Percentiles rank a stretch among this genome's conserved stretches.
Conservation (phyloP, 176 grass and related monocot genomes). For the Cenchrus fungigraminus region DNA sequence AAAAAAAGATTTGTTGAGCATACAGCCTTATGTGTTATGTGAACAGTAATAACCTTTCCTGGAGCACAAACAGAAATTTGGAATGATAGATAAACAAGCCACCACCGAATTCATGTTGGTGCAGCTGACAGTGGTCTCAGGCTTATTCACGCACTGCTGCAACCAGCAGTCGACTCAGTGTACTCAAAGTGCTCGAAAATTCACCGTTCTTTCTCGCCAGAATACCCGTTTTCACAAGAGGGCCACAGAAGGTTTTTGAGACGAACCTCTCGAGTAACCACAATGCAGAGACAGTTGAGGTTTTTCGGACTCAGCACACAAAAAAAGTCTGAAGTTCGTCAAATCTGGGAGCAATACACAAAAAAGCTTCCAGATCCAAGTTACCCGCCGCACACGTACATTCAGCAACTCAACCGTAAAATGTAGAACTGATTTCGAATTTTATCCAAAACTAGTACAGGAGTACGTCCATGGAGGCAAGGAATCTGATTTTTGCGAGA, state of each 20-base stretch:
- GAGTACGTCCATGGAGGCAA: neutral
- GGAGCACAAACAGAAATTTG: neutral
- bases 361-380: neutral
- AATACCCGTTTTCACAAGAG: neutral
- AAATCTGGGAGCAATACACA: neutral
- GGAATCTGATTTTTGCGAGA: constrained; percentile 16
- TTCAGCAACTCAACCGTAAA: no score
- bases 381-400: neutral
- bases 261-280: neutral
- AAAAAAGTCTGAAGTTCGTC: neutral
- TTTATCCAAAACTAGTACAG: neutral
- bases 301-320: neutral
- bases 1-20: no score
- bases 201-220: neutral
- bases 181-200: neutral
- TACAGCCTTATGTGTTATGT: no score
- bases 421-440: neutral
- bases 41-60: neutral
- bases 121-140: neutral
- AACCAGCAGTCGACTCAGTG: neutral
- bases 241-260: neutral
- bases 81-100: neutral
- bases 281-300: neutral
- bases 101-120: neutral
- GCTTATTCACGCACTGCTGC: neutral